Evolutionary conservation across 805 yeast species (phyloP).

Genomic region (Suhomyces prunicola): DNA sequence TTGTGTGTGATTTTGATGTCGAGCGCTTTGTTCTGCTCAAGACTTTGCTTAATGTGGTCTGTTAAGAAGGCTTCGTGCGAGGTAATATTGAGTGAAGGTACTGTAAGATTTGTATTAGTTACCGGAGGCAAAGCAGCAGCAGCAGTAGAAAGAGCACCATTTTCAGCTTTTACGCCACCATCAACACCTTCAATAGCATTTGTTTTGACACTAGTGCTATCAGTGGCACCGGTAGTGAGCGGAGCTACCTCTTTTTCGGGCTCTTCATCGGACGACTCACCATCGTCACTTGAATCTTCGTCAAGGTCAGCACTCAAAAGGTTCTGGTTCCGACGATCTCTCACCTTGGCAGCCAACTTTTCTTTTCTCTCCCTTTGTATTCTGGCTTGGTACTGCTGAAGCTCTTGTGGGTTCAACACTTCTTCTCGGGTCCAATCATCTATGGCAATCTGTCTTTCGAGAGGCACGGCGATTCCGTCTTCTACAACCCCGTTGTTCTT

Average conservation of each 20-base stretch:
- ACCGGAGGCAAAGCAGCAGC: neutral
- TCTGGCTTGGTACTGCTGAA: slow-evolving; percentile 44
- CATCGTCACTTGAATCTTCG: slow-evolving; percentile 35
- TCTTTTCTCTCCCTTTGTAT: slow-evolving; percentile 47
- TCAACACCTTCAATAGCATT: neutral
- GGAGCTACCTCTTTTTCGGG: slow-evolving; percentile 10
- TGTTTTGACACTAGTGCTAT: neutral
- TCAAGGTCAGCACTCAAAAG: slow-evolving; percentile 37
- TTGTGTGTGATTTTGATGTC: slow-evolving; percentile 49
- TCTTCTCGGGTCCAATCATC: slow-evolving; percentile 47
- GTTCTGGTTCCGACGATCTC: slow-evolving; percentile 39
- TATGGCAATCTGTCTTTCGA: slow-evolving; percentile 42
- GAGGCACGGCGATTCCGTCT: slow-evolving; percentile 62
- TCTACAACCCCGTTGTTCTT: slow-evolving; percentile 39
- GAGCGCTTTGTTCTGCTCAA: slow-evolving; percentile 45
- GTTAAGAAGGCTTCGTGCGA: slow-evolving; percentile 40
- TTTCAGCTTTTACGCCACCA: neutral
- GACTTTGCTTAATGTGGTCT: slow-evolving; percentile 34
- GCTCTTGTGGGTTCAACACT: slow-evolving; percentile 47
- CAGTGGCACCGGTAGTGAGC: neutral
- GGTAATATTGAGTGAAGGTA: slow-evolving; percentile 26
- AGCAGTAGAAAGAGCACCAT: neutral
- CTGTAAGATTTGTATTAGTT: slow-evolving; percentile 4
- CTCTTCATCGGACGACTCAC: slow-evolving; percentile 23
- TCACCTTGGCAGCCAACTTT: slow-evolving; percentile 37